Conservation (phyloP, 2,329 filamentous ascomycete species). For the Akanthomyces dipterigenus region DNA sequence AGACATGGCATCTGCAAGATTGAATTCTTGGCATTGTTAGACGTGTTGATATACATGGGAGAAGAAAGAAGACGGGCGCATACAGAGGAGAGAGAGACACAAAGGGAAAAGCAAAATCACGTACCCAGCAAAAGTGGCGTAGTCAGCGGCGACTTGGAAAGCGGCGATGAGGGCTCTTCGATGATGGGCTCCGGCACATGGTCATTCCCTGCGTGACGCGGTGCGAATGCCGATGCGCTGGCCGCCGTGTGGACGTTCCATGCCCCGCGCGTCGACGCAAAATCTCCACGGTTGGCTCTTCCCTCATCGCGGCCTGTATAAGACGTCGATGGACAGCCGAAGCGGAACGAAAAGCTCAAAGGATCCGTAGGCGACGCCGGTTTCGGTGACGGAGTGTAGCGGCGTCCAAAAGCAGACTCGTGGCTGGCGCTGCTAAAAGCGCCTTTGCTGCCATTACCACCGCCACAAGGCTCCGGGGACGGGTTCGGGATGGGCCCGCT, state of each 20-base stretch:
- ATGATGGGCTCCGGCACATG: slow-evolving; percentile 26
- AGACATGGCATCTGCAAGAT: not conserved
- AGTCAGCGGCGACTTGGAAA: slow-evolving; percentile 17
- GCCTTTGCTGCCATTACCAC: not conserved
- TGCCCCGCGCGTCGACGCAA: slow-evolving; percentile 3
- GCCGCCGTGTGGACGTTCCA: slow-evolving; percentile 5
- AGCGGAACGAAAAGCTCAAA: not conserved
- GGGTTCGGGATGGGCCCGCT: not conserved
- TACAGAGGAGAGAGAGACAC: no score
- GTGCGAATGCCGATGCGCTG: not conserved
- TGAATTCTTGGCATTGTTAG: slow-evolving; percentile 7
- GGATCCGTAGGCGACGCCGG: not conserved
- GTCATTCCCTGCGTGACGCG: slow-evolving; percentile 8
- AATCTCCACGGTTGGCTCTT: not conserved
- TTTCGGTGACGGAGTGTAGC: not conserved
- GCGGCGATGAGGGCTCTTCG: slow-evolving; percentile 26
- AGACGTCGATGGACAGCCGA: not conserved
- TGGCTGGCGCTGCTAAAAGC: not conserved
- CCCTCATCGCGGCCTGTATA: not conserved
- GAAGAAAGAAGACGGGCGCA: not conserved
- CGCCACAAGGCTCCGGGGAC: not conserved
- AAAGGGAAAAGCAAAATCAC: slow-evolving; percentile 1
- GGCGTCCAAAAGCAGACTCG: not conserved
- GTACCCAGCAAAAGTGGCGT: slow-evolving; percentile 25
- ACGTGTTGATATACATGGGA: not conserved